A percentile compares a stretch with the other conserved stretches of the same genome.
Conservation (phyloP, 306 rosid species). For the Begonia peltatifolia region DNA sequence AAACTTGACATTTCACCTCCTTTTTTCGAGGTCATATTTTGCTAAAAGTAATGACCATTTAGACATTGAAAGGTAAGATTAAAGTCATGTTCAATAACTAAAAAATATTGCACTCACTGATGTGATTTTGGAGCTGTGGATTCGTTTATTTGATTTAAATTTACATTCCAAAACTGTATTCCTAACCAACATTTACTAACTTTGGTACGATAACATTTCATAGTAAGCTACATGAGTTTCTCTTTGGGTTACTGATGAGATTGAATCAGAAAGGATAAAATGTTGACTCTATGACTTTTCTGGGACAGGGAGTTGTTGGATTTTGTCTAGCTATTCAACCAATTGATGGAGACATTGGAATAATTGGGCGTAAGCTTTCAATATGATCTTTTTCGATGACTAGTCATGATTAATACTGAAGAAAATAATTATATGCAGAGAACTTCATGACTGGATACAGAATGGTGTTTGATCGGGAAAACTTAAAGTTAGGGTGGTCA, state of each 20-base stretch:
- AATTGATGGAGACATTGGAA: conserved; percentile 13
- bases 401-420: background rate
- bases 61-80: too few species aligned
- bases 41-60: too few species aligned
- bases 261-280: conserved; percentile 7
- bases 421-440: conserved; percentile 18
- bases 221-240: background rate
- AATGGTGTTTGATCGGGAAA: conserved; percentile 50
- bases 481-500: conserved; percentile 45
- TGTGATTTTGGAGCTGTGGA: too few species aligned
- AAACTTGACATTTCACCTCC: too few species aligned
- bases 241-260: background rate
- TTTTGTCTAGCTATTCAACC: conserved; percentile 27
- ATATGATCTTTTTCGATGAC: background rate
- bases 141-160: too few species aligned
- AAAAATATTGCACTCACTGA: too few species aligned
- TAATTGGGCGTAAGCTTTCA: conserved; percentile 51
- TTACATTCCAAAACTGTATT: too few species aligned
- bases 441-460: conserved; percentile 41
- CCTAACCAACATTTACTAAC: background rate
- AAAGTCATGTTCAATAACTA: too few species aligned
- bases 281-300: conserved; percentile 8
- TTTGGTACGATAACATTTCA: background rate
- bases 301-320: conserved; percentile 28
- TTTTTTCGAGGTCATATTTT: too few species aligned